Evolutionary conservation across 1,284 basidiomycete species (phyloP), one percentile per base, ranked within the genome.

Genomic region (Sanghuangporus baumii): DNA sequence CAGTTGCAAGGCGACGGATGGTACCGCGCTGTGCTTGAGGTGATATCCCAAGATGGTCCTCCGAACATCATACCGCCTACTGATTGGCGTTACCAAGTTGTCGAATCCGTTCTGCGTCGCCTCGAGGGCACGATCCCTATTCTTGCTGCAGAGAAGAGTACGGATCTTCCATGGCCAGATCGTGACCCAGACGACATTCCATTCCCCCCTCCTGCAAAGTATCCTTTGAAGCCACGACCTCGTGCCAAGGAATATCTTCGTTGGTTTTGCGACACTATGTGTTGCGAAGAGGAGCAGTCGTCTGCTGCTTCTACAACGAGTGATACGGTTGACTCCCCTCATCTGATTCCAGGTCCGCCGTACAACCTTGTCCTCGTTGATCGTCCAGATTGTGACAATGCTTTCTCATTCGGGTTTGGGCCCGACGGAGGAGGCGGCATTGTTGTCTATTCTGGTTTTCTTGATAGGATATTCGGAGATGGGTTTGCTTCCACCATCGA

Each of bases 331-430:
- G 46, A 61, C 12, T 46, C 62, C 50, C 80, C 86, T 4, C 86
- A 89, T 67, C 72, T 79, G 12, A 82, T 88, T 57, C 76, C 88
- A 6, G 93, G 93, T 0, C 91, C 93, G 47, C 93, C 94, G 0
- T 96, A 94, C 72, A 91, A 90, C 34, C 75, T 96, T 8, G 78
- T 96, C 57, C 72, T 96, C n/a, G 84, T 94, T 59, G 90, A 95
- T 64, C 85, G 87, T 62, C 86, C 91, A 0, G 86, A 89, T 57
- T 78, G 85, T 34, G 81, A 81, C 16, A 96, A 95, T 69, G 94
- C 94, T 1, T 94, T 96, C 71, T 93, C 90, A 1, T 95, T 94
- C 71, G 93, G 94, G 1, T 96, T 96, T 68, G 94, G 94, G 12
- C 89, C 91, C 1, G 84, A 93, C 69, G 92, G 93, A 31, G 92